A percentile compares a stretch with the other conserved stretches of the same genome.
These are phyloP conservation scores for Lindgomyces ingoldianus DNA, from an alignment of 495 filamentous ascomycete species.

Conservation along the genomic window DNA sequence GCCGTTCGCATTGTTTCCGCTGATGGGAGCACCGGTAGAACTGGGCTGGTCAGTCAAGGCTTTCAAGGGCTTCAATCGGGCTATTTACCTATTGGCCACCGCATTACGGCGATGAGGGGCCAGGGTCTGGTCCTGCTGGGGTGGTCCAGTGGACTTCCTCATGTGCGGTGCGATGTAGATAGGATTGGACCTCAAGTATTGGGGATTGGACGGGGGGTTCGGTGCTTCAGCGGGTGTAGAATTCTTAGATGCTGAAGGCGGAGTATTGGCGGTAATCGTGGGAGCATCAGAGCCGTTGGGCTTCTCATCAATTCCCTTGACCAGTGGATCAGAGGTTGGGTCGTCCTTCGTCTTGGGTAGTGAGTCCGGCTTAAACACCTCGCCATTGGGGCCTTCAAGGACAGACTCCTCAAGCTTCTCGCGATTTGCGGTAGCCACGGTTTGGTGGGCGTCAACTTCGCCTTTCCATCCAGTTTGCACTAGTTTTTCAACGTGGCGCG, in stretches of 20 bases:
- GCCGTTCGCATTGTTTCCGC: background rate
- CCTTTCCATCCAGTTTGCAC: constrained; percentile 18
- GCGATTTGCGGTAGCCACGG: background rate
- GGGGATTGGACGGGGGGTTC: no score
- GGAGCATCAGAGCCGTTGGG: background rate
- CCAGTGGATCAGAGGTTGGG: no score
- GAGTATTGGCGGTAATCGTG: background rate
- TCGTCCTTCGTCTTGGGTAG: no score
- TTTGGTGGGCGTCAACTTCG: background rate
- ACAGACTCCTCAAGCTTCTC: constrained; percentile 12
- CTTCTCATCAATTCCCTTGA: no score
- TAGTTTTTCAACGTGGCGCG: background rate
- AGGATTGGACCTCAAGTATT: background rate
- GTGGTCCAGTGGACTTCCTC: background rate
- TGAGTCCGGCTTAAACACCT: no score
- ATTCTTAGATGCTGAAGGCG: no score
- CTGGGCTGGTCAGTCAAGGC: background rate
- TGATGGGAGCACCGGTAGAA: background rate
- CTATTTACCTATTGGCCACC: constrained; percentile 3
- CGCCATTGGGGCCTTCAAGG: no score
- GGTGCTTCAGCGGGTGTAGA: no score
- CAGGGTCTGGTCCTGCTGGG: background rate
- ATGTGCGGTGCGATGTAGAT: constrained; percentile 4
- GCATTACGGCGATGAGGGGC: constrained; percentile 1
- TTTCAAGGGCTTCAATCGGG: background rate